Evolutionary conservation across 1,284 basidiomycete genomes (phyloP).

Genomic region (Puccinia horiana): DNA sequence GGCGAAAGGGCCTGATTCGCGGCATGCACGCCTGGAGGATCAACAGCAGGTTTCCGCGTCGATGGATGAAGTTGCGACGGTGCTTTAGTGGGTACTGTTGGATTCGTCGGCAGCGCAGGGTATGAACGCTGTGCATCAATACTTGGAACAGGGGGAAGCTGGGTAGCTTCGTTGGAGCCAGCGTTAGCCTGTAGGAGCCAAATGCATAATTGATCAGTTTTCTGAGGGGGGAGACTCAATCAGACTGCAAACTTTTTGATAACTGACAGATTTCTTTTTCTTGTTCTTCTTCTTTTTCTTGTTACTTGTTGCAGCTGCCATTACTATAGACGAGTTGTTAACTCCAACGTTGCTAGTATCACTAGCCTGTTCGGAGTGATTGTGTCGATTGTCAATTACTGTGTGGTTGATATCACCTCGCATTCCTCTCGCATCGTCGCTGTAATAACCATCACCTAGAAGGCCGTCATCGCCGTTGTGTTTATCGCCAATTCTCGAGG

Average conservation of each 20-base stretch:
- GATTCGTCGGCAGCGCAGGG: slow-evolving; percentile 15
- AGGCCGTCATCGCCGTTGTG: slow-evolving; percentile 51
- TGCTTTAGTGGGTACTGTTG: slow-evolving; percentile 20
- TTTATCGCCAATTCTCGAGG: slow-evolving; percentile 55
- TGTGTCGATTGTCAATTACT: slow-evolving; percentile 12
- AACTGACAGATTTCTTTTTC: slow-evolving; percentile 47
- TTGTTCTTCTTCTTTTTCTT: slow-evolving; percentile 50
- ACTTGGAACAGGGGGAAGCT: slow-evolving; percentile 37
- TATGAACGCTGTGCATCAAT: slow-evolving; percentile 2
- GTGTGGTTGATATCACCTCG: slow-evolving; percentile 37
- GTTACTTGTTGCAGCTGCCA: slow-evolving; percentile 16
- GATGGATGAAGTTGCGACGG: slow-evolving; percentile 30
- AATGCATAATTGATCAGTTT: not conserved
- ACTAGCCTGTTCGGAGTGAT: slow-evolving; percentile 40
- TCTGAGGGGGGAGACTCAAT: not conserved
- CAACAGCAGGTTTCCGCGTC: not conserved
- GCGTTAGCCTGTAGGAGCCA: slow-evolving; percentile 23
- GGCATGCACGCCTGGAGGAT: slow-evolving; percentile 39
- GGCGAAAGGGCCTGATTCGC: slow-evolving; percentile 50
- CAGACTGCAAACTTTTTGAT: not conserved
- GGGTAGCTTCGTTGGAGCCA: slow-evolving; percentile 32
- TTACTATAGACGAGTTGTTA: slow-evolving; percentile 35
- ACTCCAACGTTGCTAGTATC: slow-evolving; percentile 31
- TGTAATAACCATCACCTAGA: slow-evolving; percentile 60
- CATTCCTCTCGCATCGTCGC: slow-evolving; percentile 56